phyloP scores from a whole-genome alignment of 2,329 filamentous ascomycete species.

The Mariannaea sp. region DNA sequence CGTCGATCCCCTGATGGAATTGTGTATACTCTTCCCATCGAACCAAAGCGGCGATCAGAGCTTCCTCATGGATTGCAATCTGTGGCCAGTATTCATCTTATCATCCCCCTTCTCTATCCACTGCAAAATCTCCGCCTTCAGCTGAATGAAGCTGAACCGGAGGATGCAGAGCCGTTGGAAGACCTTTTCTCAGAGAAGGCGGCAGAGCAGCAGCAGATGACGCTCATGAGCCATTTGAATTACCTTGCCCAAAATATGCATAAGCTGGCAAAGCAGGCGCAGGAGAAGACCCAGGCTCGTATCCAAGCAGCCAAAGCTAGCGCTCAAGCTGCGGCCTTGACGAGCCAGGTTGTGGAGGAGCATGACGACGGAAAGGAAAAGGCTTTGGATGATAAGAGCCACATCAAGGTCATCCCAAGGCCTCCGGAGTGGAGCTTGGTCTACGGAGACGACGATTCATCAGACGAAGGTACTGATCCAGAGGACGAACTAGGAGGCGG shows the following conservation, averaged over 20 bases:
- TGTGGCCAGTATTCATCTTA: slow-evolving; percentile 68
- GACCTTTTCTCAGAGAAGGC: slow-evolving; percentile 66
- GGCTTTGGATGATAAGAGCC: slow-evolving; percentile 56
- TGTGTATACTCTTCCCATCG: slow-evolving; percentile 71
- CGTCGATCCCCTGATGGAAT: slow-evolving; percentile 71
- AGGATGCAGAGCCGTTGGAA: slow-evolving; percentile 67
- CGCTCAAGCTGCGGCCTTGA: slow-evolving; percentile 20
- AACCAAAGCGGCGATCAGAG: slow-evolving; percentile 63
- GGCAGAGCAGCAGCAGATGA: slow-evolving; percentile 61
- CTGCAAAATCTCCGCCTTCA: slow-evolving; percentile 69
- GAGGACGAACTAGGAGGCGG: slow-evolving; percentile 51
- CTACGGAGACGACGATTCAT: slow-evolving; percentile 52
- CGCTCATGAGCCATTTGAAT: slow-evolving; percentile 75
- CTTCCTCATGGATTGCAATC: slow-evolving; percentile 65
- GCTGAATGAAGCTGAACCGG: slow-evolving; percentile 65
- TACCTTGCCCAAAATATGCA: slow-evolving; percentile 75
- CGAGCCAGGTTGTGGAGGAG: slow-evolving; percentile 17
- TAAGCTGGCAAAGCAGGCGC: slow-evolving; percentile 61
- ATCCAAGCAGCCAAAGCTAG: slow-evolving; percentile 26
- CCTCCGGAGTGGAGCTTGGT: slow-evolving; percentile 74
- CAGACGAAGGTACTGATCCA: slow-evolving; percentile 53
- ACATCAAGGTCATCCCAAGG: slow-evolving; percentile 73
- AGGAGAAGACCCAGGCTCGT: slow-evolving; percentile 26
- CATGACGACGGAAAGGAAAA: slow-evolving; percentile 14
- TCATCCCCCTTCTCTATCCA: slow-evolving; percentile 74